Conservation (phyloP, 148 eudicot species). For the Simmondsia chinensis region DNA sequence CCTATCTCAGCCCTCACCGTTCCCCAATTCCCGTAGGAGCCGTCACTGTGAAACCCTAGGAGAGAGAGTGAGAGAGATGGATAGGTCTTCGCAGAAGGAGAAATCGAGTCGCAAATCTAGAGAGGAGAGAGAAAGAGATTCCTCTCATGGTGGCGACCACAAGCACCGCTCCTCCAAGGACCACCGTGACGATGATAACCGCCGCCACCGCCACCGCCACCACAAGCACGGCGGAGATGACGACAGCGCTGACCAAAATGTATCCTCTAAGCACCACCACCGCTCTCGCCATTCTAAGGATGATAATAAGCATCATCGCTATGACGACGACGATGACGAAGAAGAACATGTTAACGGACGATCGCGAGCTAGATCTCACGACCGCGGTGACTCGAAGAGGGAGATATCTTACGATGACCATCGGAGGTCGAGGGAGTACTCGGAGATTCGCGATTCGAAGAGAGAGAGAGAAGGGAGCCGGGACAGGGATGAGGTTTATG, state of each 20-base stretch:
- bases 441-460: slow-evolving; percentile 19
- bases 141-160: slow-evolving; percentile 29
- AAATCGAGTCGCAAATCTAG: slow-evolving; percentile 31
- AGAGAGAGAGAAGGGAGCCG: slow-evolving; percentile 20
- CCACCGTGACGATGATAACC: slow-evolving; percentile 22
- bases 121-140: slow-evolving; percentile 29
- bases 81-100: slow-evolving; percentile 27
- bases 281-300: too few species aligned
- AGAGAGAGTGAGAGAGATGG: slow-evolving; percentile 18
- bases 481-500: slow-evolving; percentile 13
- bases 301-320: neutral
- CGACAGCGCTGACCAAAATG: neutral
- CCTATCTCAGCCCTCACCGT: neutral
- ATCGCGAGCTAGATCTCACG: slow-evolving; percentile 2
- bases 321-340: slow-evolving; percentile 4
- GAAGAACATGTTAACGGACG: slow-evolving; percentile 1
- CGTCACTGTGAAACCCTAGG: slow-evolving; percentile 3
- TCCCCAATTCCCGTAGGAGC: too few species aligned
- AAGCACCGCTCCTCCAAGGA: slow-evolving; percentile 33
- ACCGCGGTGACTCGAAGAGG: slow-evolving; percentile 9
- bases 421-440: too few species aligned
- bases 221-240: slow-evolving; percentile 1
- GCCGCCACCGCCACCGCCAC: slow-evolving; percentile 12
- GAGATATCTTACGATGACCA: slow-evolving; percentile 10
- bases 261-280: neutral